Base-by-base conservation (phyloP, 306 rosid species). In the Begonia masoniana region DNA sequence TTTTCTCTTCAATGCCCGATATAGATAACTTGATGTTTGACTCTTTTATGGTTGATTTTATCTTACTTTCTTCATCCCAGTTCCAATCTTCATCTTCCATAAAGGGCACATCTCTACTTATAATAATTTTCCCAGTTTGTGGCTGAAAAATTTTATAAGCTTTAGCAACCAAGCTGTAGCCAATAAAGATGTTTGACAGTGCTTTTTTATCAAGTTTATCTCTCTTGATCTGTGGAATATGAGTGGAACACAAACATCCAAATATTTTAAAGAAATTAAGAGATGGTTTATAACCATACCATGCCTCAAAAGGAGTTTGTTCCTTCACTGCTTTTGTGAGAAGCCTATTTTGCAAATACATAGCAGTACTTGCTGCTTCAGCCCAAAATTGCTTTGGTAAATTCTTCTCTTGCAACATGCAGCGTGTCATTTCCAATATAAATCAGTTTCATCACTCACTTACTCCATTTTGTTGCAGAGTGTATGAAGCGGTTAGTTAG, bases 401-500 rank as follows among this genome's bases (percentile, higher is more conserved):
- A 9, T 35, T 15, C 15, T 57, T 57, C 45, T 57, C 17, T 10
- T 57, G 50, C 8, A 57, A 7, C 36, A 41, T 24, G 15, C 51
- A 57, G 3, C 61, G 17, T 15, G 56, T 50, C 57, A 57, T 57
- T 10, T 57, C 50, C 50, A 57, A 41, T 9, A 57, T 23, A 1
- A 2, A 41, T 46, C 53, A 12, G 15, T 58, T 45, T 58, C 47
- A 23, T 15, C 24, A 23, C 24, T 47, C 52, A 19, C 26, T 19
- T 11, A 58, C 53, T 9, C 54, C 54, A 47, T 58, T 58, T 23
- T 58, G 17, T 19, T 58, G 62, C 13, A 43, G 61, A 10, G 36
- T 58, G 13, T 58, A 58, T 45, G 62, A 21, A 13, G 62, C 43
- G 2, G 17, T 45, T 9, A 24, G 15, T 43, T 52, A 24, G 9